Evolutionary conservation across 169 alveolate species (phyloP), one percentile per base, ranked within the genome.

Genomic region (Eimeria nieschulzi): DNA sequence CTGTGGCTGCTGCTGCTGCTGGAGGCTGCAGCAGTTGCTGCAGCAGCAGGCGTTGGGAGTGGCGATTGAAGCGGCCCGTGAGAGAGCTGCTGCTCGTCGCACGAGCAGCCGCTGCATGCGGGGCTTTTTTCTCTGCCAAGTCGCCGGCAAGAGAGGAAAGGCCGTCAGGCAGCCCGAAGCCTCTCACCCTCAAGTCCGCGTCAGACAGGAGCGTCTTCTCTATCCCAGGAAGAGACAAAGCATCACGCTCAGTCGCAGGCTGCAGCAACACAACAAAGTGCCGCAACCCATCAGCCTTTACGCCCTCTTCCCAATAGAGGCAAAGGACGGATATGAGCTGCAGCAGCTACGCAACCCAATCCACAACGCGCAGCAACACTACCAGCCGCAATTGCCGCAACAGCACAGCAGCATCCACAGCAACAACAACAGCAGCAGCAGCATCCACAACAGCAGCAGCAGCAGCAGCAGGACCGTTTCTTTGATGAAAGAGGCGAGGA

Each of bases 101-200:
- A 12, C 68, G n/a, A 39, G 39, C 84, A 10, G 63, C 84, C 2
- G 70, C 63, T 15, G 63, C 63, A 23, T 63, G 53, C 56, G 73
- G 21, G 7, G 61, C n/a, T 17, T 46, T 9, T 51, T 9, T 7
- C 75, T 63, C 59, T 13, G 86, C 66, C 39, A 64, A 54, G 21
- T 83, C 91, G 1, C 91, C 91, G 1, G 80, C 70, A 12, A 83
- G 53, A 5, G 91, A 83, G 26, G 72, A 61, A 19, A 83, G 68
- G 5, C 91, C 91, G 54, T 83, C 91, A n/a, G 91, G 80, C 54
- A 64, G 53, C 8, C 91, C 91, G 21, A 83, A 83, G 64, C 91
- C 91, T 53, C 82, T 21, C 80, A 83, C 59, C 55, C 91, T 56
- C 21, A 68, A 66, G 68, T 70, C 91, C 66, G 72, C 91, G 54